Percentiles rank a stretch among this genome's conserved stretches.
These are phyloP conservation scores for Lycium ferocissimum DNA, from an alignment of 257 asterid genomes.

Conservation along the genomic window DNA sequence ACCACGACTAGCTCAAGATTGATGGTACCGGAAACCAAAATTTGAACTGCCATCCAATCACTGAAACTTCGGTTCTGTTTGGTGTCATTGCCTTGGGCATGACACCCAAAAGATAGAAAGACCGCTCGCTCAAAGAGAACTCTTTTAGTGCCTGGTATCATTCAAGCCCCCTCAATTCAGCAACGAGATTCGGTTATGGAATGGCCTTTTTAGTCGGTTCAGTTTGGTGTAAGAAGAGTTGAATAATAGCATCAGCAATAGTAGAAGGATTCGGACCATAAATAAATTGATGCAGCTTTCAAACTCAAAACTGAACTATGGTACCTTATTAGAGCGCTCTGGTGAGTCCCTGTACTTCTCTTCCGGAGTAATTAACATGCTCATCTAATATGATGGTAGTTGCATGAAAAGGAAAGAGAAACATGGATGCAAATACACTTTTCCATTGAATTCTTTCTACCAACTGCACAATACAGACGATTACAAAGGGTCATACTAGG, in stretches of 20 bases:
- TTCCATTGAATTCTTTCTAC: conserved; percentile 36
- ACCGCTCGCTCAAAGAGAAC: no score
- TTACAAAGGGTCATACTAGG: conserved; percentile 42
- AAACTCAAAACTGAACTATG: background rate
- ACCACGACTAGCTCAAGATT: background rate
- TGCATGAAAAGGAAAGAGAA: background rate
- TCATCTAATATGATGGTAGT: background rate
- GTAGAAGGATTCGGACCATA: background rate
- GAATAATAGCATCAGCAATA: background rate
- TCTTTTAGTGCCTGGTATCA: no score
- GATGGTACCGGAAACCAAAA: background rate
- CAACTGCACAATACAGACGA: conserved; percentile 34
- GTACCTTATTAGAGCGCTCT: background rate
- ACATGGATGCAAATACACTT: conserved; percentile 30
- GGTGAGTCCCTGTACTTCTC: background rate
- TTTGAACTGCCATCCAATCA: background rate
- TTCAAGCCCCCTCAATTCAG: no score
- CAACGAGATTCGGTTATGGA: no score
- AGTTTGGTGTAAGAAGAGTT: background rate
- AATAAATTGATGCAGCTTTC: background rate
- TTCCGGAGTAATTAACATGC: background rate
- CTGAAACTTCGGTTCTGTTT: background rate
- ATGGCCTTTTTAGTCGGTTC: no score
- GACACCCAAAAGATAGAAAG: no score
- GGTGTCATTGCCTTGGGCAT: background rate